Evolutionary conservation across 2,329 filamentous ascomycete genomes (phyloP), one percentile per base, ranked within the genome.

Genomic region (Blumeria hordei): DNA sequence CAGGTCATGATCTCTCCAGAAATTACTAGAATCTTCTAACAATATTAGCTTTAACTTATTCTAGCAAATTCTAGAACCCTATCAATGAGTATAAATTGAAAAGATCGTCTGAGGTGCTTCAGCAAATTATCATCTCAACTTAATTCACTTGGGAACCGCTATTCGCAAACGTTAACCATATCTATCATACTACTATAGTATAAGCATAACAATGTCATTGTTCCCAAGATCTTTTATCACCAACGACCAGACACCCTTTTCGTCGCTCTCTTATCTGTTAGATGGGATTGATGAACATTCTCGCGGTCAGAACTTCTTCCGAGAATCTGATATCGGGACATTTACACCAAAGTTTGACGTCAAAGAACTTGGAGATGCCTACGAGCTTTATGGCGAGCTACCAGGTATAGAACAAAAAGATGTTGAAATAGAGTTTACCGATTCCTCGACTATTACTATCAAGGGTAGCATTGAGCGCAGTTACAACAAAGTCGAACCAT

Each of bases 301-400:
- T 58, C 56, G 58, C 44, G 43, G n/a, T 32, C 6, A 28, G 14
- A 37, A 41, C 6, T 8, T 10, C 8, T 32, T 18, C 16, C 9
- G 9, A 16, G 14, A 14, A 16, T 37, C n/a, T 12, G 58, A 59
- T 51, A 55, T 60, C 43, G 64, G 61, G 51, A 71, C 75, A 63
- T 88, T 87, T 75, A 75, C 77, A 56, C 85, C 85, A 54, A 83
- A 80, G 68, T 90, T 90, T 64, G 85, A 90, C 63, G 74, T 88
- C 58, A 80, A 77, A 66, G 85, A 92, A 70, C 76, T 75, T 11
- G 74, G 75, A 58, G 69, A 77, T 7, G 66, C 71, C 59, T 90
- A 87, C 65, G 81, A 90, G 68, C 80, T 90, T 18, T 78, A 88
- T 62, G 85, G 85, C 63, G 85, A 90, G 68, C 77, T 90, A 6